Base-by-base conservation (phyloP, 2,329 filamentous ascomycete genomes). In the Ustulina deusta region DNA sequence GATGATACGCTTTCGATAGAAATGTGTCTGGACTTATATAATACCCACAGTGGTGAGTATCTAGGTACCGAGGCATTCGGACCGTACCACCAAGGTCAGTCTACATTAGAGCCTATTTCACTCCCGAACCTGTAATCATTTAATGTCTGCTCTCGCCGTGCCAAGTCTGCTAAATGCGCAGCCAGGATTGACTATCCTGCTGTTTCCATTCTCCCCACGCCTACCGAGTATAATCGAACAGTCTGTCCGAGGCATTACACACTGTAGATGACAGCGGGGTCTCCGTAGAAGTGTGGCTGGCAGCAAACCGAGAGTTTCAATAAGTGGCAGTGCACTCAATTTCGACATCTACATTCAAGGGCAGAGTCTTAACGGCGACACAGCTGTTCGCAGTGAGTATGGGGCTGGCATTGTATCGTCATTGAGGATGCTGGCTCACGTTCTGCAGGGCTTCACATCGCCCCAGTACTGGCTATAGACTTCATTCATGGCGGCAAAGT, bases 341-440 rank as follows among this genome's bases (percentile, higher is more conserved):
- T 86, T 97, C 94, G 32, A 97, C 90, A 66, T 93, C 90, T 48
- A 94, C 93, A 65, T 90, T 90, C 85, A 94, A 93, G 68, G 94
- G 94, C 71, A 97, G 86, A 75, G 92, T 89, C 86, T 96, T 94
- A 72, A 97, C 94, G 6, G 93, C 93, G 61, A 97, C 93, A 79
- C 94, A 97, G 82, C 91, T 94, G 17, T 61, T 49, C n/a, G 38
- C 10, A 32, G 63, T 69, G 15, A 69, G 69, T 34, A 46, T 29
- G 6, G 2, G 49, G 48, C 32, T 44, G 0, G 25, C n/a, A 65
- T 44, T 6, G 7, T 13, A 48, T 27, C 29, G 17, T 48, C n/a
- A 27, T 4, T 7, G 13, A 25, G 7, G 10, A 3, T 25, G 3
- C n/a, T 38, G 38, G 72, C 80, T 74, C 72, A 82, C 81, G 81